Evolutionary conservation across 768 basidiomycete genomes (phyloP), one percentile per base, ranked within the genome.

Genomic region (Xerocomellus chrysenteron): DNA sequence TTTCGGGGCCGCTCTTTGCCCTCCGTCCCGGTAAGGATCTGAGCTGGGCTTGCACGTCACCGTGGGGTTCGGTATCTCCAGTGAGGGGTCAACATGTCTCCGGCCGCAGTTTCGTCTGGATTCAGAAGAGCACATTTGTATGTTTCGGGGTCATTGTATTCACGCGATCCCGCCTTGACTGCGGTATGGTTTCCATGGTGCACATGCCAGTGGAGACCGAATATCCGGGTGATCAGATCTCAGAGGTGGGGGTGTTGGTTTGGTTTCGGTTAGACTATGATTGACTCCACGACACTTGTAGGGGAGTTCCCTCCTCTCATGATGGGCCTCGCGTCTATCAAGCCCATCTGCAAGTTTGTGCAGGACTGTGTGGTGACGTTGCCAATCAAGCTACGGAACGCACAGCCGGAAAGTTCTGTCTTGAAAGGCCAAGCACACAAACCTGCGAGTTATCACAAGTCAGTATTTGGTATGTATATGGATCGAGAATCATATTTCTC

Each of bases 401-500:
- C 33, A 35, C 41, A 30, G 35, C 44, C 36, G 51, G 35, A 35
- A 53, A 14, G 30, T 39, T 44, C 10, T n/a, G 16, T 17, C 42
- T 24, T 63, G 55, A 66, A 66, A 66, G 55, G 53, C 56, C 64
- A 55, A 46, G 60, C 4, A 16, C 26, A 19, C 55, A 19, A n/a
- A 47, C 40, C 42, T 44, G 30, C 7, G 41, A 28, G 12, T 14
- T 1, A 24, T 42, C 41, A 19, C 36, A 44, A 35, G 37, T 13
- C 19, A 11, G 37, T 30, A 39, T 47, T 37, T 16, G 24, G 26
- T 36, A 42, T 46, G n/a, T 39, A n/a, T 21, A 19, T 17, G 42
- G 50, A 35, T 39, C 47, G 47, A 35, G 47, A 36, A 36, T 32
- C 11, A 32, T 32, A 9, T 5, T 21, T 50, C 36, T n/a, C 3